Evolutionary conservation across 2,329 filamentous ascomycete genomes (phyloP).

Genomic region (Dothistroma pini): DNA sequence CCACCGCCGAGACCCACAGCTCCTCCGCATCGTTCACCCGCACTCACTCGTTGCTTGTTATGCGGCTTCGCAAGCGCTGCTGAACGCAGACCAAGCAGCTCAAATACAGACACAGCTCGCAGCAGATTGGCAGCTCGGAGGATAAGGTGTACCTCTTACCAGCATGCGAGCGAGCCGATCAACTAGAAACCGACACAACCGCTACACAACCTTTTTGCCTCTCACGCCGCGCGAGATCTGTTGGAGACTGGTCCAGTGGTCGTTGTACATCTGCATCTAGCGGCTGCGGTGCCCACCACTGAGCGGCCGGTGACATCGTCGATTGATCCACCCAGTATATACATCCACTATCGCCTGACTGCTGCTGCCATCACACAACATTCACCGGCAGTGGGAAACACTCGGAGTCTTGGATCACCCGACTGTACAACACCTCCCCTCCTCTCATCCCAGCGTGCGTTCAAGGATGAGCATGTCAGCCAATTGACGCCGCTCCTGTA

Average conservation of each 20-base stretch:
- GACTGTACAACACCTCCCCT: not conserved
- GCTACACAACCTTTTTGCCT: not conserved
- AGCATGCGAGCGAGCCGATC: not conserved
- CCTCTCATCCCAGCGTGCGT: not conserved
- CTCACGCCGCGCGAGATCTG: not conserved
- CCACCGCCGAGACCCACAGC: too few species aligned
- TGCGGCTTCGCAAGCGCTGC: too few species aligned
- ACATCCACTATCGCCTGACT: not conserved
- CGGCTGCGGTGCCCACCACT: not conserved
- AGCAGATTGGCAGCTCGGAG: too few species aligned
- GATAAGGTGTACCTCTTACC: not conserved
- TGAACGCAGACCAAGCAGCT: too few species aligned
- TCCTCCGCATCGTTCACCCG: too few species aligned
- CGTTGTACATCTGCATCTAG: not conserved
- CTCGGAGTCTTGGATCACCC: not conserved
- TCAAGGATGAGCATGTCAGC: not conserved
- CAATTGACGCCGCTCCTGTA: not conserved
- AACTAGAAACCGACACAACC: not conserved
- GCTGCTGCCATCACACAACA: not conserved
- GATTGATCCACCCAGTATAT: not conserved
- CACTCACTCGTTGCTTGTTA: too few species aligned
- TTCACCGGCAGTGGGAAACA: not conserved
- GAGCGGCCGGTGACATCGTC: not conserved
- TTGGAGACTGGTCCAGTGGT: not conserved
- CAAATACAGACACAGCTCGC: too few species aligned